phyloP scores from a whole-genome alignment of 1,284 basidiomycete genomes.

The Ustilago curta region DNA sequence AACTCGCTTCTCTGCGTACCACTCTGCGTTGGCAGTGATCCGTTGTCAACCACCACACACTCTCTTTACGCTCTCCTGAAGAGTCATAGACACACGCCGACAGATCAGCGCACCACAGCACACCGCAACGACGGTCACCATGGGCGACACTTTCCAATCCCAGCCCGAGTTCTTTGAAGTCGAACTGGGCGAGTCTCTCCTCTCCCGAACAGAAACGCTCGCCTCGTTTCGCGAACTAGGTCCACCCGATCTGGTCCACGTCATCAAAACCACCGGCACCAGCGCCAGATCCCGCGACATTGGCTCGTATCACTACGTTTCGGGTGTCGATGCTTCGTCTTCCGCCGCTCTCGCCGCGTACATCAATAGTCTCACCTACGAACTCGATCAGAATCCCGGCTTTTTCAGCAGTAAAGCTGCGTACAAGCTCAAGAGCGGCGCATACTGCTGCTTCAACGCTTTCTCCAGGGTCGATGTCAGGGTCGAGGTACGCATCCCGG shows the following conservation, averaged over 20 bases:
- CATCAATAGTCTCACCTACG: conserved; percentile 95
- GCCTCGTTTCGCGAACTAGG: conserved; percentile 95
- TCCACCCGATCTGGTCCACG: conserved; percentile 95
- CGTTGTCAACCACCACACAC: not conserved
- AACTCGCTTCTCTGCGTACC: not conserved
- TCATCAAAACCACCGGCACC: conserved; percentile 83
- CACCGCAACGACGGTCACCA: no score
- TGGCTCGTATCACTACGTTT: conserved; percentile 73
- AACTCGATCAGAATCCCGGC: conserved; percentile 87
- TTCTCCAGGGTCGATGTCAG: conserved; percentile 96
- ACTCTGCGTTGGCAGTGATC: not conserved
- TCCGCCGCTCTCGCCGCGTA: conserved; percentile 97
- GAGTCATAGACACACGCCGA: not conserved
- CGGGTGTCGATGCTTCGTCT: conserved; percentile 95
- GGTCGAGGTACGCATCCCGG: conserved; percentile 98
- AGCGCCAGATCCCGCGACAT: conserved; percentile 82
- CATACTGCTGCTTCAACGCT: conserved; percentile 98
- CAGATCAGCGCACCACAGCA: not conserved
- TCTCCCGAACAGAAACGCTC: conserved; percentile 90
- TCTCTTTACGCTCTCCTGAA: not conserved
- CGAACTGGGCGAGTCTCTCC: conserved; percentile 88
- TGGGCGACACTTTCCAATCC: conserved; percentile 66
- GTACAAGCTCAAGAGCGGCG: conserved; percentile 95
- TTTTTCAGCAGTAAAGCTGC: conserved; percentile 81
- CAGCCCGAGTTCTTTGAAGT: conserved; percentile 75